Base-by-base conservation (phyloP, 106 monocot genomes). In the Allium sativum region DNA sequence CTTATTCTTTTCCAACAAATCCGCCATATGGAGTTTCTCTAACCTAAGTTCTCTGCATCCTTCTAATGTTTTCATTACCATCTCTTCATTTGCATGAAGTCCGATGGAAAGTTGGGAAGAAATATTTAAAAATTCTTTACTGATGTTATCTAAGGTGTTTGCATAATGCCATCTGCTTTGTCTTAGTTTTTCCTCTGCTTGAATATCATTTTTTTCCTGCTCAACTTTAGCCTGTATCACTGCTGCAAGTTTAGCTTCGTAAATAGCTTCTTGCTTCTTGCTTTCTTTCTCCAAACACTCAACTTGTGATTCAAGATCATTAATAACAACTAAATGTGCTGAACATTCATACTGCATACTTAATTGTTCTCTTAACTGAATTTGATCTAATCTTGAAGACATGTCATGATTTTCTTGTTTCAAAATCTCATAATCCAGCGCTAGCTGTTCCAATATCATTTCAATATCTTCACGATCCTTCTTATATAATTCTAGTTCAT, bases 371-470 rank as follows among this genome's bases (percentile, higher is more conserved):
- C 83, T 67, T 43, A 99, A 59, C 66, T 99, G 85, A 12, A 62
- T 78, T 62, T 99, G 98, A 76, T 92, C 92, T 43, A 92, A 71
- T 68, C 69, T 99, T 21, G 63, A 60, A 40, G 85, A 74, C 21
- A 85, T 71, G 53, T 85, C 85, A 73, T 99, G 98, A 53, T 99
- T 85, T 78, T 99, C 98, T 74, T 99, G 98, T 55, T 88, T 99
- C 51, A 92, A 43, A 62, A 99, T 99, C 79, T 99, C 92, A 56
- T 92, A 99, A 50, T 99, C 98, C 31, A 99, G 76, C 51, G 92
- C 98, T 31, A 99, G 74, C 71, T 99, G 98, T 73, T 99, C 98
- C 92, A 99, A 85, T 73, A 92, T 92, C 85, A 92, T 88, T 68
- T 99, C 92, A 15, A 79, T 58, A 10, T 88, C 85, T 52, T 99